A percentile compares a stretch with the other conserved stretches of the same genome.
Conservation (phyloP, 2,329 filamentous ascomycete species). For the Colletotrichum sp. region DNA sequence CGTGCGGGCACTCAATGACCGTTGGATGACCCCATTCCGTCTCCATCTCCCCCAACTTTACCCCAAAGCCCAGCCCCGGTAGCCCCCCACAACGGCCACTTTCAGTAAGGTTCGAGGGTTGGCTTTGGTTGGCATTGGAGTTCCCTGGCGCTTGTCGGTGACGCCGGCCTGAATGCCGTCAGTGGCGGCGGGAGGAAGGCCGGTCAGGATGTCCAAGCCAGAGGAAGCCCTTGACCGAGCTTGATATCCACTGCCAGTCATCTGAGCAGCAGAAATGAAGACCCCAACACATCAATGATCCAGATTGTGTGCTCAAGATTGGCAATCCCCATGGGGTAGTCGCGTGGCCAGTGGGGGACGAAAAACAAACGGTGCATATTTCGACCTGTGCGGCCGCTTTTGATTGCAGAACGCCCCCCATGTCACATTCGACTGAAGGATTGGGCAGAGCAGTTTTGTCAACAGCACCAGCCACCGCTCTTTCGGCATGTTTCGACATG, state of each 20-base stretch:
- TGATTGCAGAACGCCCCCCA: not conserved
- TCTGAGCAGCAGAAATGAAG: not conserved
- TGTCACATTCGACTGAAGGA: not conserved
- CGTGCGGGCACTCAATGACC: not conserved
- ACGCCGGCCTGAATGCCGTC: not conserved
- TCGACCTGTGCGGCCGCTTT: not conserved
- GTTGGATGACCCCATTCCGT: not conserved
- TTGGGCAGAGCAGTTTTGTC: not conserved
- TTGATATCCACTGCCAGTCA: not conserved
- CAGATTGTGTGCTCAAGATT: not conserved
- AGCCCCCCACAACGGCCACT: not conserved
- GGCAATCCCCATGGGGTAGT: constrained; percentile 1
- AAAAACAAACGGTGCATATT: not conserved
- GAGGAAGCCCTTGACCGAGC: not conserved
- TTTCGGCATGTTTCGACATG: not conserved
- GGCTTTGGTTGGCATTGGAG: not conserved
- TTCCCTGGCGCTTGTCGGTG: not conserved
- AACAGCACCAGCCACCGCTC: not conserved
- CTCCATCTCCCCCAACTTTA: not conserved
- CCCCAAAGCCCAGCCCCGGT: not conserved
- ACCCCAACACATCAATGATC: not conserved
- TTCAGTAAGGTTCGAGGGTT: not conserved
- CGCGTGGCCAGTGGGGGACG: not conserved
- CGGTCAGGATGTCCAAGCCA: not conserved
- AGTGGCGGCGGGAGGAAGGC: not conserved